Evolutionary conservation across 192 early-diverging fungal species (phyloP).

Genomic region (Coemansia sp.): DNA sequence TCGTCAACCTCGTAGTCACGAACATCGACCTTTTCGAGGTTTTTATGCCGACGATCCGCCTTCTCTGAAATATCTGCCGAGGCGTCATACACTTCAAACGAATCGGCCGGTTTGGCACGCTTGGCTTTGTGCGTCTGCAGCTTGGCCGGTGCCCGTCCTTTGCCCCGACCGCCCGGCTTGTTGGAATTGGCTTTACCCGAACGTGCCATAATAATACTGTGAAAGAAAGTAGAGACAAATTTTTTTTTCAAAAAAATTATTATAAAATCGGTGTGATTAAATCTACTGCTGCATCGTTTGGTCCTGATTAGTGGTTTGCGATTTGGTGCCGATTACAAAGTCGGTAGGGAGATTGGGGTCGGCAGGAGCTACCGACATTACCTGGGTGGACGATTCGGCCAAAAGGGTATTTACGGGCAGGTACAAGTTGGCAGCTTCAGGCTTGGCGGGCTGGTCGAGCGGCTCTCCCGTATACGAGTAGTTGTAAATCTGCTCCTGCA

Average conservation of each 20-base stretch:
- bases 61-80: slow-evolving; percentile 11
- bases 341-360: slow-evolving; percentile 20
- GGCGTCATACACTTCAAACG: slow-evolving; percentile 13
- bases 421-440: slow-evolving; percentile 41
- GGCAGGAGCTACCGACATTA: neutral
- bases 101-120: neutral
- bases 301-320: slow-evolving; percentile 1
- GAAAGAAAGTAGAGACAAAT: neutral
- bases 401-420: slow-evolving; percentile 35
- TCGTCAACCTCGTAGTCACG: slow-evolving; percentile 67
- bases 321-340: slow-evolving; percentile 26
- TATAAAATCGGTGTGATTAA: neutral
- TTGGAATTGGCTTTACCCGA: no score
- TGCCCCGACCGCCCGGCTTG: neutral
- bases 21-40: slow-evolving; percentile 34
- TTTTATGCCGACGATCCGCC: slow-evolving; percentile 13
- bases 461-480: slow-evolving; percentile 61
- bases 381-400: slow-evolving; percentile 18
- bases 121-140: neutral
- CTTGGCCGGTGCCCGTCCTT: neutral
- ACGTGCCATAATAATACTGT: neutral
- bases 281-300: slow-evolving; percentile 3
- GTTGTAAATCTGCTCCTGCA: slow-evolving; percentile 92
- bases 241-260: neutral
- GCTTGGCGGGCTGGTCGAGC: slow-evolving; percentile 15